Base-by-base conservation (phyloP, 768 basidiomycete genomes). In the Mycena crocata region DNA sequence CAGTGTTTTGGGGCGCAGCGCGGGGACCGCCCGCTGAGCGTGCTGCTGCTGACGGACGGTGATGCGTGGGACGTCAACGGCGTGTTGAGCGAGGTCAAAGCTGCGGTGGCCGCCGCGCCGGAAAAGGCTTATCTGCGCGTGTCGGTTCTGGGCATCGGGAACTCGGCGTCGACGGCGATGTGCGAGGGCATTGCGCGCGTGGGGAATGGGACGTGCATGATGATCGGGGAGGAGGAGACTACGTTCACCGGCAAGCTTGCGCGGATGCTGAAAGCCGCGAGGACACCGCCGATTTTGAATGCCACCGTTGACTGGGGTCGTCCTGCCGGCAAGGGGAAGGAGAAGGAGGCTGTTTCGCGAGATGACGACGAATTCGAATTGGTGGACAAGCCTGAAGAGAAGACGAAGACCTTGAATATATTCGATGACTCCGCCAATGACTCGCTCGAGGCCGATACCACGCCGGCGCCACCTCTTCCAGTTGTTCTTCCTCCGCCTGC, bases 21-120 rank as follows among this genome's bases (percentile, higher is more conserved):
- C 2, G 50, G 23, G 12, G 69, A 75, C 44, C 77, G 77, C 0
- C 79, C 84, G 9, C 78, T 80, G 0, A 76, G 67, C 15, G 66
- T 84, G 8, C 82, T 87, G 54, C 62, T 86, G 12, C 76, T 86
- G 5, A 86, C 86, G 5, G 86, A 85, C 49, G 85, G 85, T 15
- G 68, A 77, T 34, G 73, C 69, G 17, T 71, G 69, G 60, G 64
- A 68, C 9, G 2, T 32, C 0, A 55, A 74, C 14, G 40, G 63
- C 0, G 54, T 76, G 5, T 23, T 63, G 28, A 28, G 24, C n/a
- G 62, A 64, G 28, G 60, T 62, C 14, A 24, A 72, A 8, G 44
- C 60, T 2, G 78, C 76, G 10, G 70, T 82, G 13, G 62, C 14
- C 3, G 44, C 39, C 21, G 72, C 80, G 15, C 55, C 72, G 6